phyloP scores from a whole-genome alignment of 495 filamentous ascomycete species.

The Geopyxis carbonaria region DNA sequence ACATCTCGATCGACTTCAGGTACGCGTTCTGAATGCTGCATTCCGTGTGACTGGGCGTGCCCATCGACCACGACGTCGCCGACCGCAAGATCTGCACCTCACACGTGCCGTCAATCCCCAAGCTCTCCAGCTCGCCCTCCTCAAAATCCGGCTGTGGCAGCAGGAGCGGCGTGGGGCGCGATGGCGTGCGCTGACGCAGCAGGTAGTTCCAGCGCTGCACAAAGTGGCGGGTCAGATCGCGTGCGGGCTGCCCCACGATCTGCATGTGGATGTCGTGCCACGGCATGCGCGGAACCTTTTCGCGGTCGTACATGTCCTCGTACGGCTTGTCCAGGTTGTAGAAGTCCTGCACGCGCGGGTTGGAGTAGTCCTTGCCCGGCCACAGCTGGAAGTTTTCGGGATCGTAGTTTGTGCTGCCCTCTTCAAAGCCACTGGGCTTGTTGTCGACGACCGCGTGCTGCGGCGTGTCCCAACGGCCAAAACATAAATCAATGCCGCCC shows the following conservation, averaged over 20 bases:
- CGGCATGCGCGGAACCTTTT: constrained; percentile 78
- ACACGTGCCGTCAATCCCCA: constrained; percentile 82
- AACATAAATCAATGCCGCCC: constrained; percentile 92
- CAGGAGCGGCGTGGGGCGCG: constrained; percentile 80
- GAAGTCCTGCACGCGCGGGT: constrained; percentile 88
- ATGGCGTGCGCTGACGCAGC: constrained; percentile 81
- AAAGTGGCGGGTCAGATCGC: constrained; percentile 90
- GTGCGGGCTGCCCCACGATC: constrained; percentile 85
- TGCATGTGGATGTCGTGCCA: constrained; percentile 99
- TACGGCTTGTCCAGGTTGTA: constrained; percentile 87
- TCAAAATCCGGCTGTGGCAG: constrained; percentile 87
- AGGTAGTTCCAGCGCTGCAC: constrained; percentile 99
- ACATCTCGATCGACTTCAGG: constrained; percentile 80
- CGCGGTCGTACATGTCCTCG: constrained; percentile 96
- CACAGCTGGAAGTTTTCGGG: constrained; percentile 90
- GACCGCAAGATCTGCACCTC: constrained; percentile 93
- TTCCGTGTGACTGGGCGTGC: constrained; percentile 64
- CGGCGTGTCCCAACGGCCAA: constrained; percentile 92
- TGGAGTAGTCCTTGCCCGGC: constrained; percentile 98
- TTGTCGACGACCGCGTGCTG: constrained; percentile 83
- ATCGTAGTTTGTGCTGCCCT: constrained; percentile 51
- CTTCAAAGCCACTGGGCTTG: constrained; percentile 87
- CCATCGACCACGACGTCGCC: constrained; percentile 77
- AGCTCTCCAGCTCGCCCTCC: constrained; percentile 61
- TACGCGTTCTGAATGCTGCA: constrained; percentile 95